Conservation (phyloP, 441 rosid genomes). For the Gossypium schwendimanii region DNA sequence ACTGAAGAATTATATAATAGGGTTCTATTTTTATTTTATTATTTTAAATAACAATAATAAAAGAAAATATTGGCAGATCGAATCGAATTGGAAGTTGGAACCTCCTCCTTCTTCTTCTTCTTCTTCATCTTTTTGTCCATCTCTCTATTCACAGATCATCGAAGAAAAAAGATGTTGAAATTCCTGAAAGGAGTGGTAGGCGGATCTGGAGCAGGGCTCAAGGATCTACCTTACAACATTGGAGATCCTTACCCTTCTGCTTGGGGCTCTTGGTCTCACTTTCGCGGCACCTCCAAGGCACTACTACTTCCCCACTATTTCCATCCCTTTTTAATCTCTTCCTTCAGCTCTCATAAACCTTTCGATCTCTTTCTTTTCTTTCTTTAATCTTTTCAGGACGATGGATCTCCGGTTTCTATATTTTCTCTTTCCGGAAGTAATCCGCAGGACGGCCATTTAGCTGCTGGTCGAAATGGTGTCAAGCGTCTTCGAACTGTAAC, state of each 20-base stretch:
- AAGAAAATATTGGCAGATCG: neutral
- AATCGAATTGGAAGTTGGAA: neutral
- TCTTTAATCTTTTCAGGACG: neutral
- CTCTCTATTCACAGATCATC: neutral
- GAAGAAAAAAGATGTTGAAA: conserved; percentile 50
- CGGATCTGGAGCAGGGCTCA: conserved; percentile 89
- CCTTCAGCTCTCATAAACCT: neutral
- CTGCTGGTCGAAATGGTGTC: conserved; percentile 91
- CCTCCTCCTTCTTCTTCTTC: neutral
- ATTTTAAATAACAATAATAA: neutral
- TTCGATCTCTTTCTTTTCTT: neutral
- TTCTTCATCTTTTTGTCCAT: neutral
- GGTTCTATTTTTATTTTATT: neutral
- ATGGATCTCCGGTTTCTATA: conserved; percentile 86
- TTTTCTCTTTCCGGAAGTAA: conserved; percentile 71
- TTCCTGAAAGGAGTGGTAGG: conserved; percentile 86
- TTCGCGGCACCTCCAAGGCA: conserved; percentile 83
- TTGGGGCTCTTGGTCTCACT: conserved; percentile 97
- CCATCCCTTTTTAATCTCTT: neutral
- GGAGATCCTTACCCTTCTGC: conserved; percentile 86
- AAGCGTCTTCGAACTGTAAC: conserved; percentile 99
- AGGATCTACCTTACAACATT: conserved; percentile 89
- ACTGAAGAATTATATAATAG: neutral
- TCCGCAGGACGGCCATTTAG: conserved; percentile 81
- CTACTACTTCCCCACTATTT: neutral